Conservation (phyloP, 2,329 filamentous ascomycete species). For the Clarireedia paspali region DNA sequence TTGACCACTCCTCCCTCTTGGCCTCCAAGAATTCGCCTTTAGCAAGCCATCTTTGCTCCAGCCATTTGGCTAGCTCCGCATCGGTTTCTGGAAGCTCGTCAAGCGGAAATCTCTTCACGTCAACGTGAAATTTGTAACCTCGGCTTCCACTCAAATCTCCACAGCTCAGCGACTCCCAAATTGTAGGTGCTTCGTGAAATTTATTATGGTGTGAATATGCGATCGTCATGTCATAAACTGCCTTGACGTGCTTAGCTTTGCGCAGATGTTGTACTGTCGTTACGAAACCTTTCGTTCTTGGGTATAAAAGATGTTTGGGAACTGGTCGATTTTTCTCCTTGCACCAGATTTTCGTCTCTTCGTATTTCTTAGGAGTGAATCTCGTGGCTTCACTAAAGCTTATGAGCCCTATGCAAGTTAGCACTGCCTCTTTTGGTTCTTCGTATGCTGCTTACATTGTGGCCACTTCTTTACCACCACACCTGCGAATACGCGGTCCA, state of each 20-base stretch:
- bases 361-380: slow-evolving; percentile 46
- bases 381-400: slow-evolving; percentile 58
- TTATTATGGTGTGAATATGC: slow-evolving; percentile 39
- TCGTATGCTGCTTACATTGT: slow-evolving; percentile 41
- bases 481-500: slow-evolving; percentile 48
- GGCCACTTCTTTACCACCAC: slow-evolving; percentile 46
- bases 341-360: slow-evolving; percentile 45
- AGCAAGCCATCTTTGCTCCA: slow-evolving; percentile 45
- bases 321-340: slow-evolving; percentile 40
- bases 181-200: slow-evolving; percentile 41
- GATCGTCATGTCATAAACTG: slow-evolving; percentile 49
- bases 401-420: slow-evolving; percentile 46
- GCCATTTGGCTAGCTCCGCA: slow-evolving; percentile 41
- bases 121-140: slow-evolving; percentile 43
- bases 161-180: slow-evolving; percentile 45
- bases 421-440: not conserved
- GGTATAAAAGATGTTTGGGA: slow-evolving; percentile 51
- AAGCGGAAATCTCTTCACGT: slow-evolving; percentile 41
- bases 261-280: slow-evolving; percentile 49
- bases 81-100: slow-evolving; percentile 41
- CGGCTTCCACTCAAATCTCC: slow-evolving; percentile 32
- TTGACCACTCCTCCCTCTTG: slow-evolving; percentile 36
- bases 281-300: slow-evolving; percentile 53
- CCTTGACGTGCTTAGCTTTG: slow-evolving; percentile 42
- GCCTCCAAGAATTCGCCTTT: slow-evolving; percentile 45